These are phyloP conservation scores for Plenodomus biglobosus DNA, from an alignment of 2,329 filamentous ascomycete genomes.

Conservation along the genomic window DNA sequence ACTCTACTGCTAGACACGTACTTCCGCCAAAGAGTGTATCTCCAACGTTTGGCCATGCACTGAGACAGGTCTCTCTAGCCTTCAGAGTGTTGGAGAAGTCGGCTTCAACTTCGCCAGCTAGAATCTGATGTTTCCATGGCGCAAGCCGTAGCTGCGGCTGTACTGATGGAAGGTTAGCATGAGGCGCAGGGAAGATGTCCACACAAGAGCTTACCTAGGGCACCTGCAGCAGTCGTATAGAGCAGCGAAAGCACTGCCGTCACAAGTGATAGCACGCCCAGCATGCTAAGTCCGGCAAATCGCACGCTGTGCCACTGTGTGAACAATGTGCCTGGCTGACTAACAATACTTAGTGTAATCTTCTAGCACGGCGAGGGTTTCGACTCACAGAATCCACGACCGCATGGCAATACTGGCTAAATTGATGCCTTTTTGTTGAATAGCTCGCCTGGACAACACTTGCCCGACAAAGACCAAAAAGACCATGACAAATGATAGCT, in stretches of 20 bases:
- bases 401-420: conserved; percentile 7
- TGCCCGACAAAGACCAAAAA: conserved; percentile 72
- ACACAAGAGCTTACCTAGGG: conserved; percentile 2
- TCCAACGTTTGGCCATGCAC: conserved; percentile 7
- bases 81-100: conserved; percentile 5
- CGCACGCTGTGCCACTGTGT: conserved; percentile 65
- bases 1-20: conserved; percentile 8
- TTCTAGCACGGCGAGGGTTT: not conserved
- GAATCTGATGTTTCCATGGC: conserved; percentile 2
- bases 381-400: conserved; percentile 8
- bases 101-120: conserved; percentile 4
- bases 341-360: not conserved
- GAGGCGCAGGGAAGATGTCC: not conserved
- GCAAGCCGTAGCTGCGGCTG: conserved; percentile 9
- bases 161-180: conserved; percentile 1
- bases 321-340: conserved; percentile 65
- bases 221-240: conserved; percentile 10
- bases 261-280: conserved; percentile 61
- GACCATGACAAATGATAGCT: conserved; percentile 72
- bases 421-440: conserved; percentile 7
- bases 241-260: conserved; percentile 5
- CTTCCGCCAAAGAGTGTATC: conserved; percentile 4
- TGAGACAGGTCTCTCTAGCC: conserved; percentile 3
- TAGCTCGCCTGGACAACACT: conserved; percentile 49
- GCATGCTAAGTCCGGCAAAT: conserved; percentile 60